A percentile compares a stretch with the other conserved stretches of the same genome.
phyloP scores from a whole-genome alignment of 2,329 filamentous ascomycete genomes.

The Zelopaecilomyces penicillatus region DNA sequence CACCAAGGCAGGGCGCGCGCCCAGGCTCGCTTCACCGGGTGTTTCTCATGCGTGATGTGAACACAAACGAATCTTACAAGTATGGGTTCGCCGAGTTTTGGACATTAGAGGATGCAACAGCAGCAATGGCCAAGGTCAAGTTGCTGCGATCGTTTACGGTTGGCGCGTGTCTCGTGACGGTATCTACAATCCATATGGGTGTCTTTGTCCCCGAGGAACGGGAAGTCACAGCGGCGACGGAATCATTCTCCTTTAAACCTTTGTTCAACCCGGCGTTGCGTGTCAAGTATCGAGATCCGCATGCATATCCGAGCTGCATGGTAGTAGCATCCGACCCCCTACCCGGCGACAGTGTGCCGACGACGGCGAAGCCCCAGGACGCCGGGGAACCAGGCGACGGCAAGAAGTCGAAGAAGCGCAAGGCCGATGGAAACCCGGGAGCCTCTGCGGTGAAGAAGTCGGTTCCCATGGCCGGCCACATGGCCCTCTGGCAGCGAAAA shows the following conservation, averaged over 20 bases:
- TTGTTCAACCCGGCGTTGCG: conserved; percentile 59
- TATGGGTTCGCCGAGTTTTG: conserved; percentile 83
- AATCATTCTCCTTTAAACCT: conserved; percentile 60
- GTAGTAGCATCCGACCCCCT: conserved; percentile 47
- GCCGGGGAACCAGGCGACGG: conserved; percentile 20
- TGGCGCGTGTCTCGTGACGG: conserved; percentile 59
- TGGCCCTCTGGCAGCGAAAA: conserved; percentile 38
- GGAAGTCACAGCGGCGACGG: conserved; percentile 43
- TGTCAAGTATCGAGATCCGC: conserved; percentile 69
- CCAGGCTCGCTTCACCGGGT: conserved; percentile 69
- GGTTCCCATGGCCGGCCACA: conserved; percentile 33
- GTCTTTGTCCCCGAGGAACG: conserved; percentile 71
- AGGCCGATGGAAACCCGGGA: conserved; percentile 32
- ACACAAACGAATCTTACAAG: conserved; percentile 63
- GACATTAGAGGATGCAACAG: conserved; percentile 65
- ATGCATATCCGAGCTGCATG: conserved; percentile 60
- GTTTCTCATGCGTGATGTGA: conserved; percentile 65
- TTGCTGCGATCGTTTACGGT: conserved; percentile 71
- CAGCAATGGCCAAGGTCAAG: conserved; percentile 63
- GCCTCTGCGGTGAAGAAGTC: conserved; percentile 27
- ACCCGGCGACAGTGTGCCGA: conserved; percentile 19
- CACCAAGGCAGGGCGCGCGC: conserved; percentile 58
- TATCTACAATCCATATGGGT: conserved; percentile 74
- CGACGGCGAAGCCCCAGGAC: conserved; percentile 11
- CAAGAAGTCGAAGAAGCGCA: conserved; percentile 45